These are phyloP conservation scores for Lignosus rhinocerotis DNA, from an alignment of 1,284 basidiomycete species.

Conservation along the genomic window DNA sequence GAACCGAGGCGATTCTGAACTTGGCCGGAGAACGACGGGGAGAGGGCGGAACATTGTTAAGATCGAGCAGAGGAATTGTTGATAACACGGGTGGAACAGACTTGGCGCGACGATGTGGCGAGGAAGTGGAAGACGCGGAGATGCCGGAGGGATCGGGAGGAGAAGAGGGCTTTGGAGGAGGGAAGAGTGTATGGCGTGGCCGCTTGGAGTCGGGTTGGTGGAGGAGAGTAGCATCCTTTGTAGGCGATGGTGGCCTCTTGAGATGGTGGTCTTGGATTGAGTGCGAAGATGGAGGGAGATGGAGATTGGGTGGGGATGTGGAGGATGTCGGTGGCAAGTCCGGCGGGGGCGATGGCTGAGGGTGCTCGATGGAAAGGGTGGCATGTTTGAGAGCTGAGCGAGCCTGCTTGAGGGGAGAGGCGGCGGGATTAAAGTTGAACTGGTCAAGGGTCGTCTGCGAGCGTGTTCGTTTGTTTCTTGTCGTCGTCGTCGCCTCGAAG, in stretches of 20 bases:
- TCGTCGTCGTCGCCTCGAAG: conserved; percentile 1
- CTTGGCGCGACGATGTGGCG: conserved; percentile 13
- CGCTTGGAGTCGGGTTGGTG: conserved; percentile 20
- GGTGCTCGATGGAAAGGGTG: not conserved
- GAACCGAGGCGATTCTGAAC: conserved; percentile 23
- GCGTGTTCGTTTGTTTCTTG: conserved; percentile 16
- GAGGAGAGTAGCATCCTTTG: conserved; percentile 15
- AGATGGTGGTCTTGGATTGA: conserved; percentile 1
- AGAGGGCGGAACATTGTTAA: conserved; percentile 21
- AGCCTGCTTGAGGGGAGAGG: conserved; percentile 22
- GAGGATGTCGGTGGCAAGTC: not conserved
- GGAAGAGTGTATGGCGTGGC: conserved; percentile 14
- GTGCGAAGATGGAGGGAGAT: too few species aligned
- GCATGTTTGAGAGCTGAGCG: conserved; percentile 6
- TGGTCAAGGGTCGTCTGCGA: conserved; percentile 20
- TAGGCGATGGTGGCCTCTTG: conserved; percentile 24
- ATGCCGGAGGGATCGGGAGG: not conserved
- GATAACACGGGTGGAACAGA: conserved; percentile 13
- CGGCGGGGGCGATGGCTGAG: not conserved
- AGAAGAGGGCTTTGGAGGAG: conserved; percentile 4
- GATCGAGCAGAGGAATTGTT: conserved; percentile 16
- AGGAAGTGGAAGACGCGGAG: not conserved
- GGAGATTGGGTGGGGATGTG: not conserved
- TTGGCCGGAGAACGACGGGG: conserved; percentile 19
- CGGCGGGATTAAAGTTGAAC: conserved; percentile 11